A percentile compares a stretch with the other conserved stretches of the same genome.
These are phyloP conservation scores for Lipomyces spencermartinsiae DNA, from an alignment of 805 yeast genomes.

Conservation along the genomic window DNA sequence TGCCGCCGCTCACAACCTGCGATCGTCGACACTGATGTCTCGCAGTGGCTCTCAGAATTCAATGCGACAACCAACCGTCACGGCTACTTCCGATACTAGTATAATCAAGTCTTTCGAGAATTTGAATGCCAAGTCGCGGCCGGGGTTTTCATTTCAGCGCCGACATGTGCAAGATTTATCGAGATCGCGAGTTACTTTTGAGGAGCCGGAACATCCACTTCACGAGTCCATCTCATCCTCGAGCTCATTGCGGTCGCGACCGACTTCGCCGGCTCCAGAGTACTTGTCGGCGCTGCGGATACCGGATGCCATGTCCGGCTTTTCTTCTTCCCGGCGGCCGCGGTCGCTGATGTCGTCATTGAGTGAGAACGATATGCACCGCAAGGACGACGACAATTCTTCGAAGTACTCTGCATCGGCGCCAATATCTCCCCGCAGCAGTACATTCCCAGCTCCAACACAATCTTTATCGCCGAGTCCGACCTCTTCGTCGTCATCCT, in stretches of 20 bases:
- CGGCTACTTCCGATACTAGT: not conserved
- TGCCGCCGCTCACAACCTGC: conserved; percentile 14
- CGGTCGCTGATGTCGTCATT: conserved; percentile 35
- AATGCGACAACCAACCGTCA: not conserved
- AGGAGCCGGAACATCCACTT: conserved; percentile 35
- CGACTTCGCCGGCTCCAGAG: conserved; percentile 18
- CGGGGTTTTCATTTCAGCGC: conserved; percentile 22
- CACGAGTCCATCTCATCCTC: conserved; percentile 27
- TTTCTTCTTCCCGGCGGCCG: conserved; percentile 15
- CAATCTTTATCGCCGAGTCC: conserved; percentile 31
- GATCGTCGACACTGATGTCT: not conserved
- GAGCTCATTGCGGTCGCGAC: conserved; percentile 21
- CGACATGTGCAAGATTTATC: conserved; percentile 31
- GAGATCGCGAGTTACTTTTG: conserved; percentile 37
- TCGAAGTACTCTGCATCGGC: conserved; percentile 16
- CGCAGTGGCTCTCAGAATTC: conserved; percentile 3
- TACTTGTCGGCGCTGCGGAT: conserved; percentile 5
- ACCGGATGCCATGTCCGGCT: conserved; percentile 7
- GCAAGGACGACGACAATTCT: not conserved
- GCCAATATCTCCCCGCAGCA: conserved; percentile 18
- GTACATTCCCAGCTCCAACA: conserved; percentile 5
- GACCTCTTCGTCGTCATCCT: conserved; percentile 30
- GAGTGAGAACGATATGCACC: conserved; percentile 28
- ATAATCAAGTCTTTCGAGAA: not conserved
- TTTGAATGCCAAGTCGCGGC: not conserved